phyloP scores from a whole-genome alignment of 2,329 filamentous ascomycete species.

The Apiospora marii region DNA sequence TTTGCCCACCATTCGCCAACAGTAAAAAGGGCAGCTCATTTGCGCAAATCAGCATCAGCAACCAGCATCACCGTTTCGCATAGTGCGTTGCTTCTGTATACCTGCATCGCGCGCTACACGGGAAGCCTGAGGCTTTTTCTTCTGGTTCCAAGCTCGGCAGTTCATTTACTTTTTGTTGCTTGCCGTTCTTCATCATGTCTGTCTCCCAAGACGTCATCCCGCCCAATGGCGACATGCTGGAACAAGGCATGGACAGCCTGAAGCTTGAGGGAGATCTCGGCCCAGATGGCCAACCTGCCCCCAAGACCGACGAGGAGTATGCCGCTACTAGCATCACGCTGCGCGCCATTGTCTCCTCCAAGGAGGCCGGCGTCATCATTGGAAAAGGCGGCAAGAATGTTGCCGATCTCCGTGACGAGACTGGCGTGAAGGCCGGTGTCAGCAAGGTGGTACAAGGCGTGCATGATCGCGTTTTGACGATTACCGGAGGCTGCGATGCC shows the following conservation, averaged over 20 bases:
- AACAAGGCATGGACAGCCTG: conserved; percentile 70
- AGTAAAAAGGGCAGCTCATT: conserved; percentile 33
- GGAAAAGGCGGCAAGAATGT: conserved; percentile 99
- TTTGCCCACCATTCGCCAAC: conserved; percentile 27
- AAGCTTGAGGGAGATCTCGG: conserved; percentile 72
- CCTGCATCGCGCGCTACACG: conserved; percentile 8
- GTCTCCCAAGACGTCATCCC: conserved; percentile 64
- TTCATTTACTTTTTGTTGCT: not conserved
- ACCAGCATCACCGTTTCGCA: conserved; percentile 20
- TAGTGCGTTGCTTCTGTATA: conserved; percentile 14
- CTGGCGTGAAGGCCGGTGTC: conserved; percentile 95
- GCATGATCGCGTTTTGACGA: conserved; percentile 94
- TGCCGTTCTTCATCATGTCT: conserved; percentile 59
- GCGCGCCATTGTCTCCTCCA: conserved; percentile 96
- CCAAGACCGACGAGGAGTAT: conserved; percentile 97
- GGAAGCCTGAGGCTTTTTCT: not conserved
- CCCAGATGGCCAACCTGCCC: conserved; percentile 78
- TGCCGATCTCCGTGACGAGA: conserved; percentile 95
- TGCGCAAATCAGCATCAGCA: conserved; percentile 29
- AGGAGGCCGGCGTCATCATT: conserved; percentile 98
- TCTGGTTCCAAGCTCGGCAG: conserved; percentile 10
- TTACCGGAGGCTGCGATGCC: conserved; percentile 87
- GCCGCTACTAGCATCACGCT: conserved; percentile 91
- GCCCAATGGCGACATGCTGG: conserved; percentile 67
- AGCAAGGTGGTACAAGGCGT: conserved; percentile 99